phyloP scores from a whole-genome alignment of 225 moss, liverwort and hornwort species.

The Sphagnum contortum region DNA sequence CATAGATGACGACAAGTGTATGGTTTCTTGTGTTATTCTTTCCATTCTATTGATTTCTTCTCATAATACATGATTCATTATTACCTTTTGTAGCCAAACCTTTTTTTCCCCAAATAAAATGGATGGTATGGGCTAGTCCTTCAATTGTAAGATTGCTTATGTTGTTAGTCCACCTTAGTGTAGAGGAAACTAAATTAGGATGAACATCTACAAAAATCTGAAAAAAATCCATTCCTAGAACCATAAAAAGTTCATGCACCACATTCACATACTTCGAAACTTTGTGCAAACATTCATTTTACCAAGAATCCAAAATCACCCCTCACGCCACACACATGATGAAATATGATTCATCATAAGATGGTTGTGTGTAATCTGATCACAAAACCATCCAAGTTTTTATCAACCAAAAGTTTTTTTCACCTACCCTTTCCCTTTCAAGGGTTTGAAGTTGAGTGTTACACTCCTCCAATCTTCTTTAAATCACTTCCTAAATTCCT shows the following conservation, averaged over 20 bases:
- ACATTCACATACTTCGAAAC: conserved; percentile 78
- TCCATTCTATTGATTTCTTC: too few relatives aligned
- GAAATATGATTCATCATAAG: too few relatives aligned
- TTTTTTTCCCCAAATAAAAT: conserved; percentile 72
- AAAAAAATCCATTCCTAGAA: conserved; percentile 83
- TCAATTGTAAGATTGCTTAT: conserved; percentile 86
- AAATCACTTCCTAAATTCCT: conserved; percentile 28
- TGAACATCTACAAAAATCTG: conserved; percentile 80
- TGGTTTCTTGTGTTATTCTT: too few relatives aligned
- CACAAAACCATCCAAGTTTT: too few relatives aligned
- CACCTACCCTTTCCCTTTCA: conserved; percentile 44
- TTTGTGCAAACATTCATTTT: conserved; percentile 72
- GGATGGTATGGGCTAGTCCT: conserved; percentile 62
- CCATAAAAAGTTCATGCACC: conserved; percentile 76
- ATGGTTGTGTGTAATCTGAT: too few relatives aligned
- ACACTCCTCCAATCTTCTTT: conserved; percentile 48
- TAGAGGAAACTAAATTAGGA: conserved; percentile 70
- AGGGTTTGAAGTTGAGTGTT: conserved; percentile 53
- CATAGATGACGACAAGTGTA: too few relatives aligned
- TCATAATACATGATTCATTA: too few relatives aligned
- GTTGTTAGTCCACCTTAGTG: conserved; percentile 63
- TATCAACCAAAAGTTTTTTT: too few relatives aligned
- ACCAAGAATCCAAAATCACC: neutral
- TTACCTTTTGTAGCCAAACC: conserved; percentile 69
- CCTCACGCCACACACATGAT: too few relatives aligned